Percentiles rank a stretch among this genome's conserved stretches.
Evolutionary conservation across 2,329 filamentous ascomycete genomes (phyloP).

Genomic region (Aspergillus eucalypticola): DNA sequence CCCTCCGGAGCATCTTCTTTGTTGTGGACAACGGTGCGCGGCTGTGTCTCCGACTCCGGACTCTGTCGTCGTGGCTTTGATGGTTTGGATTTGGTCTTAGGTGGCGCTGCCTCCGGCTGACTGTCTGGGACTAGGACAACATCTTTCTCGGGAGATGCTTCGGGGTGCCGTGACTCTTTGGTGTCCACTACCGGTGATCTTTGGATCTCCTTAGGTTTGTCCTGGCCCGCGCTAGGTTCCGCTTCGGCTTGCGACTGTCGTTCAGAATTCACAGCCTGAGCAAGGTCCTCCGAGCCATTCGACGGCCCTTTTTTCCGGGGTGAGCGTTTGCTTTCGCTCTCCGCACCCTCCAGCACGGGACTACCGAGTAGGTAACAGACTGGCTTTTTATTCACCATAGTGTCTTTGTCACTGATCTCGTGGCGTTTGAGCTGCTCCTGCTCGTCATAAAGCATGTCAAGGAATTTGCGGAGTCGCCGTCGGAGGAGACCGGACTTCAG

Average conservation of each 20-base stretch:
- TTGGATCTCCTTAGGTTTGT: background rate
- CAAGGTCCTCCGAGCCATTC: background rate
- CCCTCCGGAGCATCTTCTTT: background rate
- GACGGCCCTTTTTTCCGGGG: background rate
- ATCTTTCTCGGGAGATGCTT: slow-evolving; percentile 5
- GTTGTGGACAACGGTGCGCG: background rate
- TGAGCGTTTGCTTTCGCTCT: background rate
- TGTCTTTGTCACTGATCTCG: slow-evolving; percentile 40
- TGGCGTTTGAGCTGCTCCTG: slow-evolving; percentile 49
- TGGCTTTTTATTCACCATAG: slow-evolving; percentile 31
- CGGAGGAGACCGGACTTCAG: slow-evolving; percentile 62
- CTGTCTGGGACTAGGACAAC: slow-evolving; percentile 33
- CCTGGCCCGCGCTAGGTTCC: background rate
- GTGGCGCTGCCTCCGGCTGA: slow-evolving; percentile 23
- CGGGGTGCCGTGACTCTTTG: background rate
- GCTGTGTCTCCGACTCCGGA: background rate
- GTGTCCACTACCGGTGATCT: background rate
- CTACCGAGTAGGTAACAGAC: slow-evolving; percentile 36
- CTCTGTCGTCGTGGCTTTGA: background rate
- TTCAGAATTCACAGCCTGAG: background rate
- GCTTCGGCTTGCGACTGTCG: background rate
- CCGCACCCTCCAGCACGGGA: background rate
- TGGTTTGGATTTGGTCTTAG: background rate
- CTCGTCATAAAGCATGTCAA: slow-evolving; percentile 63
- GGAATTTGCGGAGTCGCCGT: slow-evolving; percentile 62